Evolutionary conservation across 2,329 filamentous ascomycete species (phyloP).

Genomic region (Grosmannia penicillata): DNA sequence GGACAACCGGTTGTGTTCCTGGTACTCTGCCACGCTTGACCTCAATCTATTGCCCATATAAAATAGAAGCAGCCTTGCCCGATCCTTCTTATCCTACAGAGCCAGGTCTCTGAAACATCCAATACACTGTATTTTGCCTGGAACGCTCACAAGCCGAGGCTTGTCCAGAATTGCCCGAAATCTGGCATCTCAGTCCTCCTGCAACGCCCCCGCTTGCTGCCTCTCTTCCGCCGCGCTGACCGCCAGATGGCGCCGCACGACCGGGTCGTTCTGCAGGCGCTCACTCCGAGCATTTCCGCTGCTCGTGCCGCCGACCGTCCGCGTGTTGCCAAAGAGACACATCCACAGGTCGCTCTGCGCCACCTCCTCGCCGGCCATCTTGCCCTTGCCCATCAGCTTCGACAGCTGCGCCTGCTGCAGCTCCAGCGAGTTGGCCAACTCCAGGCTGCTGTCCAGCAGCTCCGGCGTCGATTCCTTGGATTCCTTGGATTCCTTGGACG

Average conservation of each 20-base stretch:
- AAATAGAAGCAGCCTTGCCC: too few species aligned
- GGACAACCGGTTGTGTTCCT: too few species aligned
- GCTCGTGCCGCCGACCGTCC: conserved; percentile 9
- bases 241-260: conserved; percentile 23
- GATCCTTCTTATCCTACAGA: too few species aligned
- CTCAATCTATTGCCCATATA: too few species aligned
- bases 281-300: not conserved
- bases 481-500: too few species aligned
- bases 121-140: too few species aligned
- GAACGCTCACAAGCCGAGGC: not conserved
- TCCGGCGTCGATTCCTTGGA: conserved; percentile 26
- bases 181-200: not conserved
- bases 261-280: conserved; percentile 5
- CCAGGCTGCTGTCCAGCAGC: conserved; percentile 48
- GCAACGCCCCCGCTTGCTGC: conserved; percentile 9
- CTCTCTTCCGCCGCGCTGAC: conserved; percentile 28
- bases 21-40: too few species aligned
- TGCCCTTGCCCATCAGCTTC: conserved; percentile 55
- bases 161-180: not conserved
- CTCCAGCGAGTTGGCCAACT: conserved; percentile 74
- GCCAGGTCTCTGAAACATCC: too few species aligned
- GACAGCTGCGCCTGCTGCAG: conserved; percentile 58
- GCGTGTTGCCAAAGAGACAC: conserved; percentile 61
- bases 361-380: conserved; percentile 65
- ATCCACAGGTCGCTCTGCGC: conserved; percentile 69